These are phyloP conservation scores for Huiozyma naganishii DNA, from an alignment of 805 yeast species.

Conservation along the genomic window DNA sequence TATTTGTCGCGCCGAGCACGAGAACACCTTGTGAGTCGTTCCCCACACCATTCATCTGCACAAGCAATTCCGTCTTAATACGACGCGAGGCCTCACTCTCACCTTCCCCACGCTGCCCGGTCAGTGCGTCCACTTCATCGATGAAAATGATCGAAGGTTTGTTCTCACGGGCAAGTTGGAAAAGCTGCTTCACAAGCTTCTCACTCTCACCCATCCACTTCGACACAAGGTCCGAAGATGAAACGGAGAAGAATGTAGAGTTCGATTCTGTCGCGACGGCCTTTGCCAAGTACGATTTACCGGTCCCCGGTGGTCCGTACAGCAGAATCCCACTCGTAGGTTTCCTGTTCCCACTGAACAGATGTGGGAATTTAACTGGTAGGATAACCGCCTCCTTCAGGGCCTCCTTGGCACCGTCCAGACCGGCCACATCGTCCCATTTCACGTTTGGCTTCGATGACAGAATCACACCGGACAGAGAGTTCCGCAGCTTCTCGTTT, in stretches of 20 bases:
- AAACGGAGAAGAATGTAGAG: slow-evolving; percentile 90
- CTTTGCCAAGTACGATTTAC: slow-evolving; percentile 92
- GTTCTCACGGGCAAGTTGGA: slow-evolving; percentile 91
- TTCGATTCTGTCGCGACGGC: slow-evolving; percentile 99
- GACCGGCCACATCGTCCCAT: slow-evolving; percentile 95
- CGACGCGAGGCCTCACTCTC: slow-evolving; percentile 94
- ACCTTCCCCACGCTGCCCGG: slow-evolving; percentile 97
- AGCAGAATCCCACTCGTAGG: slow-evolving; percentile 85
- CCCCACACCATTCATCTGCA: slow-evolving; percentile 99
- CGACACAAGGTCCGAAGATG: slow-evolving; percentile 91
- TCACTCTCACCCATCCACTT: slow-evolving; percentile 99
- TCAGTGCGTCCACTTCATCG: slow-evolving; percentile 95
- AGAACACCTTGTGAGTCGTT: slow-evolving; percentile 87
- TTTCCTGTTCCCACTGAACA: slow-evolving; percentile 87
- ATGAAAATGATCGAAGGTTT: slow-evolving; percentile 93
- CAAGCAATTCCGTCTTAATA: slow-evolving; percentile 89
- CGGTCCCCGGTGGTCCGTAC: slow-evolving; percentile 95
- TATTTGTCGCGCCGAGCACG: slow-evolving; percentile 94
- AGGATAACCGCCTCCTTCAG: slow-evolving; percentile 93
- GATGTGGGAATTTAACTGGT: slow-evolving; percentile 92
- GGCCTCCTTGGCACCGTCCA: slow-evolving; percentile 92
- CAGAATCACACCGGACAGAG: slow-evolving; percentile 82
- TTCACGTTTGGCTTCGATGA: slow-evolving; percentile 85
- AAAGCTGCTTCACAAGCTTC: slow-evolving; percentile 87
- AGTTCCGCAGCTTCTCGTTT: slow-evolving; percentile 81